These are phyloP conservation scores for Mycena capillaripes DNA, from an alignment of 768 basidiomycete genomes.

Conservation along the genomic window DNA sequence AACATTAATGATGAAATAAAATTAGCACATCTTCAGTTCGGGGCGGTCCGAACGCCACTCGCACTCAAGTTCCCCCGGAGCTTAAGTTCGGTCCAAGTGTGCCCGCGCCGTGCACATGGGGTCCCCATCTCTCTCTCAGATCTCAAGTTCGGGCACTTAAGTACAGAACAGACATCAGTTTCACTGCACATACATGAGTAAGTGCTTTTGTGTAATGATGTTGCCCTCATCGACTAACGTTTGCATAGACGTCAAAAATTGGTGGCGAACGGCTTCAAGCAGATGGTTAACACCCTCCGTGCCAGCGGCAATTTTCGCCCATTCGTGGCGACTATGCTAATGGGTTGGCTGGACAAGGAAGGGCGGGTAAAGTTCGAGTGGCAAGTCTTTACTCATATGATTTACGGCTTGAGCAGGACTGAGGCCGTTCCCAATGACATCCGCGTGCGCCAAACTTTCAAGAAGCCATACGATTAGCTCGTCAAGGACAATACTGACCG, in stretches of 20 bases:
- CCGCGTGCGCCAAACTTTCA: background rate
- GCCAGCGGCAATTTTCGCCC: conserved; percentile 14
- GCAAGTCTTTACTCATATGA: background rate
- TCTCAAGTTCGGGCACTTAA: too few species aligned
- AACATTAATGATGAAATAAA: too few species aligned
- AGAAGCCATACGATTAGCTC: background rate
- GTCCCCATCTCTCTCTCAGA: too few species aligned
- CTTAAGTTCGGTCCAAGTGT: too few species aligned
- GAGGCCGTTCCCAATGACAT: conserved; percentile 14
- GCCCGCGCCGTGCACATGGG: too few species aligned
- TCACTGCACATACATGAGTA: too few species aligned
- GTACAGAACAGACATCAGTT: too few species aligned
- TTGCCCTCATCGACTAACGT: too few species aligned
- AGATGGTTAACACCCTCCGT: conserved; percentile 10
- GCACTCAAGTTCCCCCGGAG: too few species aligned
- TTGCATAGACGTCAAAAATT: conserved; percentile 29
- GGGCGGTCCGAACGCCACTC: too few species aligned
- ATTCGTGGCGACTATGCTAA: conserved; percentile 14
- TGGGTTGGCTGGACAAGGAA: conserved; percentile 6
- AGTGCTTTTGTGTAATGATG: too few species aligned
- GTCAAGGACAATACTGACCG: background rate
- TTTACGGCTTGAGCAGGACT: background rate
- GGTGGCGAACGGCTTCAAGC: conserved; percentile 8
- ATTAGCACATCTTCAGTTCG: too few species aligned
- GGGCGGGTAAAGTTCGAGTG: conserved; percentile 9